phyloP scores from a whole-genome alignment of 164 flowering plant genomes.

The Amborella trichopoda region DNA sequence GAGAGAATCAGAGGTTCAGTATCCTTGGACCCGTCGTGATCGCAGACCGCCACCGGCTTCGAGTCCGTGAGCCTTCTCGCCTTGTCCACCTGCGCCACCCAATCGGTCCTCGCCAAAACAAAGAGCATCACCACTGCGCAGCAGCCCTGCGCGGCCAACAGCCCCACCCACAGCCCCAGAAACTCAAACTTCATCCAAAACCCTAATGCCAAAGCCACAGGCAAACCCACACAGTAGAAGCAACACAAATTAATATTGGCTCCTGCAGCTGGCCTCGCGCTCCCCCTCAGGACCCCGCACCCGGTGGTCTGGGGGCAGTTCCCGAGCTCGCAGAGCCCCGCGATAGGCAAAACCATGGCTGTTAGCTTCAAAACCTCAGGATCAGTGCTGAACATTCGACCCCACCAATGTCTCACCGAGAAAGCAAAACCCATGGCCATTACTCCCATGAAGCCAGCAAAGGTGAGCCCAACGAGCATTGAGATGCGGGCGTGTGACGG shows the following conservation, averaged over 20 bases:
- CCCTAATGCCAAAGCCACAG: conserved; percentile 68
- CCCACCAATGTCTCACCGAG: conserved; percentile 76
- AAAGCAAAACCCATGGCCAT: conserved; percentile 58
- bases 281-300: conserved; percentile 83
- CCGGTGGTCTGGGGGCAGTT: conserved; percentile 98
- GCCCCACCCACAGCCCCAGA: conserved; percentile 77
- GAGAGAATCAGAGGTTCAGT: too few species aligned
- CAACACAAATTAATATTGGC: conserved; percentile 92
- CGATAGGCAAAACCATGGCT: conserved; percentile 64
- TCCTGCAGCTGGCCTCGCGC: conserved; percentile 72
- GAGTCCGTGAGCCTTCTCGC: conserved; percentile 49
- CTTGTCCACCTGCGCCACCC: conserved; percentile 55
- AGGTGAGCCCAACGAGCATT: conserved; percentile 43
- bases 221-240: conserved; percentile 90
- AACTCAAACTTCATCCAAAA: conserved; percentile 66
- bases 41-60: too few species aligned
- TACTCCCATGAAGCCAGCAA: conserved; percentile 53
- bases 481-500: conserved; percentile 62
- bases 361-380: conserved; percentile 58
- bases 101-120: conserved; percentile 61
- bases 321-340: conserved; percentile 88
- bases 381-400: conserved; percentile 59
- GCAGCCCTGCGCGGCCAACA: conserved; percentile 83
- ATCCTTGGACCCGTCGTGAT: too few species aligned
- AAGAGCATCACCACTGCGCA: conserved; percentile 70